Percentiles rank a stretch among this genome's conserved stretches.
These are phyloP conservation scores for Phytopythium delawarense DNA, from an alignment of 352 stramenopile species.

Conservation along the genomic window DNA sequence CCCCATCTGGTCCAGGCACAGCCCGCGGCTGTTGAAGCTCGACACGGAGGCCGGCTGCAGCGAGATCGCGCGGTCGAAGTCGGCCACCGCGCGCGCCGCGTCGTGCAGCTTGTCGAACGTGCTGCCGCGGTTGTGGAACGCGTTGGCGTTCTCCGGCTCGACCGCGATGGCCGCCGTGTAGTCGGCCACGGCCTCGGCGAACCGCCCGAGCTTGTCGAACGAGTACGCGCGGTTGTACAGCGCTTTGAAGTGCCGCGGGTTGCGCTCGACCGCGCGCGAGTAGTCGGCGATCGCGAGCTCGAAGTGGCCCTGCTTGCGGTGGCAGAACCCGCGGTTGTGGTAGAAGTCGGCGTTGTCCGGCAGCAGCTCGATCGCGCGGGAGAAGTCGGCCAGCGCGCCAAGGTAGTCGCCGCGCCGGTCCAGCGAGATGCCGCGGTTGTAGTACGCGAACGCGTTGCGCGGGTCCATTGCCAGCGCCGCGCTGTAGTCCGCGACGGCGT, in stretches of 20 bases:
- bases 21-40: constrained; percentile 79
- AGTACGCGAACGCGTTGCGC: constrained; percentile 70
- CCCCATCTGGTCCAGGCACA: constrained; percentile 71
- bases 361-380: constrained; percentile 69
- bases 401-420: constrained; percentile 81
- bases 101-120: constrained; percentile 78
- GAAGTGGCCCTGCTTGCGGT: constrained; percentile 78
- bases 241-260: constrained; percentile 84
- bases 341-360: constrained; percentile 76
- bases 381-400: constrained; percentile 81
- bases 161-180: constrained; percentile 71
- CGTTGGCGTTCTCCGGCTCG: constrained; percentile 72
- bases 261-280: constrained; percentile 57
- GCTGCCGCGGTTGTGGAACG: constrained; percentile 81
- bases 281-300: constrained; percentile 79
- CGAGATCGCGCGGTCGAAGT: constrained; percentile 37
- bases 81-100: constrained; percentile 5
- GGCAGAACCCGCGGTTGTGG: constrained; percentile 82
- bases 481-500: constrained; percentile 75
- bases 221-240: constrained; percentile 88
- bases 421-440: constrained; percentile 83
- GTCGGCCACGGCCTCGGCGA: constrained; percentile 58
- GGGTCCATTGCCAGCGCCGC: constrained; percentile 63
- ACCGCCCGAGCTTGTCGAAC: constrained; percentile 75
- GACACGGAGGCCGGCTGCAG: constrained; percentile 55